Conservation (phyloP, 257 asterid genomes). For the Solanum chaucha region DNA sequence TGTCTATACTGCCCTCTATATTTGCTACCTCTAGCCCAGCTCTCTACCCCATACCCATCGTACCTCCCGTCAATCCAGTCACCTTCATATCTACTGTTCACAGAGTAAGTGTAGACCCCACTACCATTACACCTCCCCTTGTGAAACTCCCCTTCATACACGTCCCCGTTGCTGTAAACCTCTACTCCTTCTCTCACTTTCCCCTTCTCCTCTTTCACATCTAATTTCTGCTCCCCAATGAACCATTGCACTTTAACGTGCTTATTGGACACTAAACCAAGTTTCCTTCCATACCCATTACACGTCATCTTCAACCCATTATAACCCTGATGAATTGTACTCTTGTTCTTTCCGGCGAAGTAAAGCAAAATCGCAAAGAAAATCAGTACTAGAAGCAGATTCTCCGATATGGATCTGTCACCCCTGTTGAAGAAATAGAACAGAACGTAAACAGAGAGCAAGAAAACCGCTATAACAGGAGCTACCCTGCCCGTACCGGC, state of each 20-base stretch:
- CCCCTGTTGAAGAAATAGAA: constrained; percentile 40
- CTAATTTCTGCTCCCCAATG: constrained; percentile 47
- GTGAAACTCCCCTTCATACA: constrained; percentile 88
- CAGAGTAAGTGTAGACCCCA: constrained; percentile 70
- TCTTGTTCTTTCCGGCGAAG: constrained; percentile 37
- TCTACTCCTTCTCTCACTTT: constrained; percentile 60
- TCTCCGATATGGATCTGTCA: constrained; percentile 52
- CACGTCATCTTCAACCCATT: constrained; percentile 21
- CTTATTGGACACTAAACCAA: constrained; percentile 29
- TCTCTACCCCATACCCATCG: constrained; percentile 86
- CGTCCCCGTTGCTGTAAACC: constrained; percentile 77
- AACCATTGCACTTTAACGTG: constrained; percentile 73
- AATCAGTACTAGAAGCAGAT: constrained; percentile 43
- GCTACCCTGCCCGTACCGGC: constrained; percentile 11
- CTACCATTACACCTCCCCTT: constrained; percentile 84
- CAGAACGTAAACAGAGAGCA: constrained; percentile 45
- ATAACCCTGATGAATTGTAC: constrained; percentile 19
- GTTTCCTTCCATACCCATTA: constrained; percentile 21
- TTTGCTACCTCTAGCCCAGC: constrained; percentile 83
- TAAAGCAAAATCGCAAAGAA: constrained; percentile 53
- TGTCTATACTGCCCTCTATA: constrained; percentile 77
- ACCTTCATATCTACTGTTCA: constrained; percentile 81
- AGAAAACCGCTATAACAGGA: constrained; percentile 29
- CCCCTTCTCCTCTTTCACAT: constrained; percentile 30
- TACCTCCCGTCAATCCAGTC: constrained; percentile 88